Percentiles rank a stretch among this genome's conserved stretches.
Evolutionary conservation across 108 stramenopile species (phyloP).

Genomic region (Chaetoceros muelleri): DNA sequence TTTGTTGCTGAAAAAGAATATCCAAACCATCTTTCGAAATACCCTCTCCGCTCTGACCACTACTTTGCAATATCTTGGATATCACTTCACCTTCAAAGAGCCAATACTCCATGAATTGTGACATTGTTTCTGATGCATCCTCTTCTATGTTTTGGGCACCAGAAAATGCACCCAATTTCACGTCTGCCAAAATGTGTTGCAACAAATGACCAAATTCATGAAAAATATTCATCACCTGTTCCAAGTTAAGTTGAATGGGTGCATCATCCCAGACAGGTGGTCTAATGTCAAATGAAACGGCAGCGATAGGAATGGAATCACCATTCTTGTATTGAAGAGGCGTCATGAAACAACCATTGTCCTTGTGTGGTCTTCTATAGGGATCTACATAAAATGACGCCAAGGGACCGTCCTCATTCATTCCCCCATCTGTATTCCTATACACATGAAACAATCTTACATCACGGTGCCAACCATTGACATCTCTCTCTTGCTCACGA

Average conservation of each 20-base stretch:
- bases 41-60: neutral
- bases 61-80: constrained; percentile 1
- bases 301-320: neutral
- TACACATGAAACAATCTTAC: constrained; percentile 8
- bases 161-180: neutral
- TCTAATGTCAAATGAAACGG: neutral
- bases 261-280: constrained; percentile 9
- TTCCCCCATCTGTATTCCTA: neutral
- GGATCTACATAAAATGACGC: constrained; percentile 11
- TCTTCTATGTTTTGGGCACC: constrained; percentile 3
- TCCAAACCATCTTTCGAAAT: neutral
- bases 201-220: constrained; percentile 12
- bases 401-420: neutral
- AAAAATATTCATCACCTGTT: neutral
- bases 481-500: neutral
- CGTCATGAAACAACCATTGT: neutral
- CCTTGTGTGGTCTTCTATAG: constrained; percentile 1
- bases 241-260: neutral
- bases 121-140: constrained; percentile 3
- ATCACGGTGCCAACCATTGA: constrained; percentile 5
- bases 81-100: neutral
- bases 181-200: neutral
- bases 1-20: neutral
- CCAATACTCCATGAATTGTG: constrained; percentile 12
- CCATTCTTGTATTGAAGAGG: neutral